Percentiles rank a stretch among this genome's conserved stretches.
Conservation (phyloP, 352 stramenopile genomes). For the Proteromonas lacertae region DNA sequence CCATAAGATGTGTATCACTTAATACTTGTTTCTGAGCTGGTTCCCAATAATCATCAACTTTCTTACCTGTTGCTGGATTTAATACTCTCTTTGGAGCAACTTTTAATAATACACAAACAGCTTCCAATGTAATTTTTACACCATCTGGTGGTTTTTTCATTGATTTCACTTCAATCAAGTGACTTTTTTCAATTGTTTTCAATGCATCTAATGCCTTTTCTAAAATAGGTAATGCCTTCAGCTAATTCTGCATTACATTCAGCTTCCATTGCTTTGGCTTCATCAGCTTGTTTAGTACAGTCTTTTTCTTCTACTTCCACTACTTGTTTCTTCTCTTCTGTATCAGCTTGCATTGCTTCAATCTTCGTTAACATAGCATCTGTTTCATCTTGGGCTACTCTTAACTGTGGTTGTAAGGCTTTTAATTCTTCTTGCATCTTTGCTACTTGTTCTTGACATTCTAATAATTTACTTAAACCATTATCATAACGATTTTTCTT, state of each 20-base stretch:
- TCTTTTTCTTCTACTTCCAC: conserved; percentile 46
- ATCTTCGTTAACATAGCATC: conserved; percentile 50
- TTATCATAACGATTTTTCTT: conserved; percentile 43
- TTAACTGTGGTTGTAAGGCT: conserved; percentile 47
- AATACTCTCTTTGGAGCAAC: conserved; percentile 45
- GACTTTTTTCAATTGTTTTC: conserved; percentile 45
- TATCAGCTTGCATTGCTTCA: conserved; percentile 39
- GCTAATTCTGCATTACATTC: conserved; percentile 41
- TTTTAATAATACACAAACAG: conserved; percentile 47
- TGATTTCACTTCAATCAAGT: conserved; percentile 59
- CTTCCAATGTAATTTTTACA: conserved; percentile 58
- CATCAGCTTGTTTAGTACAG: conserved; percentile 30
- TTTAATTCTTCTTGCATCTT: conserved; percentile 59
- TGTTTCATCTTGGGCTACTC: conserved; percentile 52
- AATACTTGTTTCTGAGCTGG: conserved; percentile 45
- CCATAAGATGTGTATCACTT: conserved; percentile 55
- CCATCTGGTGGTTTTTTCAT: no score
- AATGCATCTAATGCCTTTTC: conserved; percentile 40
- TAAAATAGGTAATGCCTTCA: conserved; percentile 32
- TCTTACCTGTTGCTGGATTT: conserved; percentile 41
- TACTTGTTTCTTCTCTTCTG: conserved; percentile 40
- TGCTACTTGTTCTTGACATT: conserved; percentile 48
- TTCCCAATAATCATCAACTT: conserved; percentile 56
- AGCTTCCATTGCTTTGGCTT: conserved; percentile 46
- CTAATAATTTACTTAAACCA: conserved; percentile 22